Conservation (phyloP, 1,139 yeast species). For the Yamadazyma pseudoaaseri region DNA sequence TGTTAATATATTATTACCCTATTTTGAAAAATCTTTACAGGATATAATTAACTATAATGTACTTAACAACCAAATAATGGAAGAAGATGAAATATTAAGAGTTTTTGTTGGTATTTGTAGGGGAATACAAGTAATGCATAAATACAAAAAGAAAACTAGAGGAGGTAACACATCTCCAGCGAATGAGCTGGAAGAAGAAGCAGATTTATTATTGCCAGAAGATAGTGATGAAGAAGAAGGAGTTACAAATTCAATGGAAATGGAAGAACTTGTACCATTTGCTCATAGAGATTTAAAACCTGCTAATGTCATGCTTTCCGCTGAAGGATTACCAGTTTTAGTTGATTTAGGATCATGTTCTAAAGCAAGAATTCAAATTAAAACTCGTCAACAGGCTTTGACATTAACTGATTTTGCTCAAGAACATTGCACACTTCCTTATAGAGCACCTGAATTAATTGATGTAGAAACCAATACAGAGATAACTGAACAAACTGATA, state of each 20-base stretch:
- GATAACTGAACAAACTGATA: constrained; percentile 74
- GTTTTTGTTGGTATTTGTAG: constrained; percentile 69
- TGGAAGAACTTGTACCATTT: constrained; percentile 63
- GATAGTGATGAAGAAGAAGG: constrained; percentile 29
- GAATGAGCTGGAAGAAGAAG: constrained; percentile 30
- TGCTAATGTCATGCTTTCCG: constrained; percentile 78
- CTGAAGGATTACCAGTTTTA: constrained; percentile 72
- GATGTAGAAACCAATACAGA: constrained; percentile 66
- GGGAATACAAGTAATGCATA: constrained; percentile 77
- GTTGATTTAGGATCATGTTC: constrained; percentile 84
- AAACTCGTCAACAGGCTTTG: constrained; percentile 68
- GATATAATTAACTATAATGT: constrained; percentile 68
- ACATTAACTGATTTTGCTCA: constrained; percentile 78
- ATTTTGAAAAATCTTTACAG: constrained; percentile 68
- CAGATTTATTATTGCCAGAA: constrained; percentile 26
- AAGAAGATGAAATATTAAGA: constrained; percentile 60
- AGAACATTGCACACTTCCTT: constrained; percentile 84
- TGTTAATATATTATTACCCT: constrained; percentile 77
- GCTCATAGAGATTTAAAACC: constrained; percentile 91
- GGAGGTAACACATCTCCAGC: background rate
- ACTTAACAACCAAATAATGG: constrained; percentile 50
- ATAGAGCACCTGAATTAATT: constrained; percentile 85
- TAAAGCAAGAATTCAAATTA: constrained; percentile 55
- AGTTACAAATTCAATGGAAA: constrained; percentile 37
- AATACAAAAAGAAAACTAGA: constrained; percentile 38